Conservation (phyloP, 768 basidiomycete species). For the Serendipita vermifera region DNA sequence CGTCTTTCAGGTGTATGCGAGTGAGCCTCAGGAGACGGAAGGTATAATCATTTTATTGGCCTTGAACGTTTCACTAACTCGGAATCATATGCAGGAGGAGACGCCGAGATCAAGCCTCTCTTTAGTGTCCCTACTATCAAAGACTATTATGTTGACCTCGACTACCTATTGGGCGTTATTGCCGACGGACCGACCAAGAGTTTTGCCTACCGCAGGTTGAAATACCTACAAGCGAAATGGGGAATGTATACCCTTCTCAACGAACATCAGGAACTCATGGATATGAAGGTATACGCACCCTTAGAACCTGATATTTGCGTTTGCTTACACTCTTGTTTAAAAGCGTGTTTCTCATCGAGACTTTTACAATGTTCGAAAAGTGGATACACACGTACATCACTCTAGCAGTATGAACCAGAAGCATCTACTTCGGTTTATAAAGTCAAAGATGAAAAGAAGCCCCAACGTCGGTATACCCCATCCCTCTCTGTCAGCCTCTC, state of each 20-base stretch:
- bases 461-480: slow-evolving; percentile 42
- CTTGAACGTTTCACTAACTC: slow-evolving; percentile 11
- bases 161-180: slow-evolving; percentile 80
- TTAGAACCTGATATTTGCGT: background rate
- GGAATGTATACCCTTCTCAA: slow-evolving; percentile 86
- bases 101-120: slow-evolving; percentile 37
- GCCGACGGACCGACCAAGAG: slow-evolving; percentile 93
- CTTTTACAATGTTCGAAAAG: slow-evolving; percentile 96
- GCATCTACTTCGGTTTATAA: slow-evolving; percentile 94
- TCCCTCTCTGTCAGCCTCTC: background rate
- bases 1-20: slow-evolving; percentile 70
- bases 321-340: background rate
- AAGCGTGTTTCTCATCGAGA: slow-evolving; percentile 81
- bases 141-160: slow-evolving; percentile 94
- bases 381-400: slow-evolving; percentile 98
- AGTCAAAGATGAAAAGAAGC: slow-evolving; percentile 89
- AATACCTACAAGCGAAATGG: slow-evolving; percentile 87
- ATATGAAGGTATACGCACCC: slow-evolving; percentile 76
- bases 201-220: slow-evolving; percentile 82
- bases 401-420: slow-evolving; percentile 99
- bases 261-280: slow-evolving; percentile 84
- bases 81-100: slow-evolving; percentile 12
- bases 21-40: background rate
- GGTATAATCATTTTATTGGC: background rate
- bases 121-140: slow-evolving; percentile 74